Conservation (phyloP, 1,139 yeast genomes). For the Magnusiomyces paraingens region DNA sequence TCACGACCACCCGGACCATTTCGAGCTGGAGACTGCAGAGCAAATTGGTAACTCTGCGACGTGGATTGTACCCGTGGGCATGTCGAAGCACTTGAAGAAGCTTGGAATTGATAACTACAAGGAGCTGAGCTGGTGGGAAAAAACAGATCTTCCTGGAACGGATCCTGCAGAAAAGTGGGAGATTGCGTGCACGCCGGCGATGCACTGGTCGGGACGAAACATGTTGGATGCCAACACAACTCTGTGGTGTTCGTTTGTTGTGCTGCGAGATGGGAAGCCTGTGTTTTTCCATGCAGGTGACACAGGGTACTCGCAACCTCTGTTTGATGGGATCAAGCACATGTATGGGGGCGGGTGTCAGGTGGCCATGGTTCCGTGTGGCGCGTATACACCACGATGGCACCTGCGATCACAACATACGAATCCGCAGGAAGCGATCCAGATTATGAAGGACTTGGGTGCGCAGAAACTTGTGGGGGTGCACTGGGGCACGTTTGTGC, state of each 20-base stretch:
- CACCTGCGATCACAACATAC: slow-evolving; percentile 87
- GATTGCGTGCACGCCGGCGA: slow-evolving; percentile 84
- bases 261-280: slow-evolving; percentile 60
- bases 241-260: slow-evolving; percentile 80
- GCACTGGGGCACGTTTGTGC: slow-evolving; percentile 93
- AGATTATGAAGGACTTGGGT: slow-evolving; percentile 56
- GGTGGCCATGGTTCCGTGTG: slow-evolving; percentile 80
- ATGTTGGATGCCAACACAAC: slow-evolving; percentile 71
- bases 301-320: slow-evolving; percentile 74
- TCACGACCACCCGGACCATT: slow-evolving; percentile 93
- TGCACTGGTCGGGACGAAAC: slow-evolving; percentile 95
- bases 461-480: slow-evolving; percentile 71
- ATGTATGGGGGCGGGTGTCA: slow-evolving; percentile 57
- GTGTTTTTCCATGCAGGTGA: slow-evolving; percentile 89
- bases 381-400: slow-evolving; percentile 94
- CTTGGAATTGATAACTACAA: slow-evolving; percentile 48
- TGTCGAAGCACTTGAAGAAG: slow-evolving; percentile 51
- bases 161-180: slow-evolving; percentile 49
- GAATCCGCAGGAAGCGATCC: slow-evolving; percentile 68
- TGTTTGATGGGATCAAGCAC: slow-evolving; percentile 58
- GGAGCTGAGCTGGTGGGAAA: slow-evolving; percentile 94
- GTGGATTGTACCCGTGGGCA: slow-evolving; percentile 87
- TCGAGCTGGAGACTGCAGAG: slow-evolving; percentile 57
- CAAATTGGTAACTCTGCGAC: slow-evolving; percentile 53
- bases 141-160: slow-evolving; percentile 37